Base-by-base conservation (phyloP, 2,329 filamentous ascomycete genomes). In the Talaromyces marneffei region DNA sequence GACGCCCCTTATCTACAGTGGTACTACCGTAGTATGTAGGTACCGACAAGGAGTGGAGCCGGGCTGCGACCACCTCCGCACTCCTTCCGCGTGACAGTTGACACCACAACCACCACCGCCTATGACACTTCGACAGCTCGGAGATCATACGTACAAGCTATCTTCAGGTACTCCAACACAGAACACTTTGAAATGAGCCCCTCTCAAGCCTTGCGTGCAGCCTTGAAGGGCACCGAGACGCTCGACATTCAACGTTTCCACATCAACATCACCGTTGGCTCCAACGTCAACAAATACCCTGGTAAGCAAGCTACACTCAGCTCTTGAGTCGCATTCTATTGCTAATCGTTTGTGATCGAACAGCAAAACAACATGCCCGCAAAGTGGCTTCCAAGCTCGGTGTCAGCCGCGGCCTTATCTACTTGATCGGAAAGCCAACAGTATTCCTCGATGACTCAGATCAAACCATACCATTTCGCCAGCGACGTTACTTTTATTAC, bases 401-500 rank as follows among this genome's bases (percentile, higher is more conserved):
- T 12, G 66, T 72, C 46, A 71, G 73, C 16, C 65, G 76, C 46
- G 82, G 84, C 27, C 71, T 87, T 58, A 81, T 87, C 55, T 86
- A 84, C 66, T 78, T 87, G 23, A 75, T 77, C 35, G 84, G 84
- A 25, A 75, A 80, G 56, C 75, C 78, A 3, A 79, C 78, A 4
- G 71, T 76, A 46, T 76, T 79, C 58, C 79, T 80, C 65, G 81
- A 84, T 62, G 85, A 87, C 66, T 85, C 83, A 29, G 85, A 87
- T 64, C 81, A 84, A 75, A 74, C 77, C 60, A 77, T 76, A 20
- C 76, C 78, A 5, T 87, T 86, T 66, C 79, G 84, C 14, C 85
- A 87, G 68, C 78, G 79, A 64, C 80, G 85, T 23, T 86, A 86
- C 68, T 87, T 87, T 67, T 85, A 83, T 71, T 86, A 87, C 65